Conservation (phyloP, 163 green algal species). For the Coccomyxa subellipsoidea region DNA sequence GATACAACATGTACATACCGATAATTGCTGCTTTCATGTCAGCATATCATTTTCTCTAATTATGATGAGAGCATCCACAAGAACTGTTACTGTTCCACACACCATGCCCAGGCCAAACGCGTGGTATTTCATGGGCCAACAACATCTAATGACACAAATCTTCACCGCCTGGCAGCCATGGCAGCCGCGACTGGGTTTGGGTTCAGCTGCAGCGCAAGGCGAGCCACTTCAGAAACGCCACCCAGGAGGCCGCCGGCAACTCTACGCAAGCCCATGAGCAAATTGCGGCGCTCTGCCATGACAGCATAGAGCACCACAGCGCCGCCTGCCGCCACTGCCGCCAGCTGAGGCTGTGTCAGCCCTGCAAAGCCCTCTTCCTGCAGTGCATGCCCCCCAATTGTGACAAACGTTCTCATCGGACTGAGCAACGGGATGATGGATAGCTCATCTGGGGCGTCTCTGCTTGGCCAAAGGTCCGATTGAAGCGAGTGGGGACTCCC, state of each 20-base stretch:
- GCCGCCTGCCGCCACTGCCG: not conserved
- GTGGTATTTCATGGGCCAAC: no score
- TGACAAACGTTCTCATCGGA: not conserved
- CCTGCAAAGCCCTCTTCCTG: not conserved
- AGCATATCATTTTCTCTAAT: no score
- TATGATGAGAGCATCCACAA: no score
- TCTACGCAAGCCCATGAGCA: not conserved
- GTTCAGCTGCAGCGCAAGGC: not conserved
- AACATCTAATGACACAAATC: not conserved
- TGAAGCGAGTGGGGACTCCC: no score
- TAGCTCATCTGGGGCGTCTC: not conserved
- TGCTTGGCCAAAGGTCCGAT: not conserved
- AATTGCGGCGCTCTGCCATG: not conserved
- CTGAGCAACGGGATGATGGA: not conserved
- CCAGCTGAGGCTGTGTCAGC: not conserved
- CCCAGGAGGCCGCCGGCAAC: not conserved
- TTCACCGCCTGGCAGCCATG: not conserved
- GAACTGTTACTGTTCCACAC: no score
- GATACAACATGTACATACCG: no score
- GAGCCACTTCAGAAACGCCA: not conserved
- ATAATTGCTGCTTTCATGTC: no score
- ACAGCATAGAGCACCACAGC: not conserved
- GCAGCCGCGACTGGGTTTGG: not conserved
- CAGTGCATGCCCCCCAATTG: not conserved
- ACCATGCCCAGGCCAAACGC: no score